phyloP scores from a whole-genome alignment of 805 yeast species.

The Candida suzukii region DNA sequence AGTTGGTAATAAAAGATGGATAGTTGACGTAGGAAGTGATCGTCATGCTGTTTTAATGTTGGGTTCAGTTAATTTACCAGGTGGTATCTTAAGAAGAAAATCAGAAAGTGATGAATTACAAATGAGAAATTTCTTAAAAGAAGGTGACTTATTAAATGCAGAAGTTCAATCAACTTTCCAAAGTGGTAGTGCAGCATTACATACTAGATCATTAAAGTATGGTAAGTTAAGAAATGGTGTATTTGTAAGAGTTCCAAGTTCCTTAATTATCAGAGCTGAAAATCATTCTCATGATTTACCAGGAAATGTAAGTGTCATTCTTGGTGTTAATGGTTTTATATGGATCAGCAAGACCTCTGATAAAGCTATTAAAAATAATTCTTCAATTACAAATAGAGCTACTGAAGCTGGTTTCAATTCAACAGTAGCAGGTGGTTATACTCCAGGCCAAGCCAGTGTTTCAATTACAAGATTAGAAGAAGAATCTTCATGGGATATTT shows the following conservation, averaged over 20 bases:
- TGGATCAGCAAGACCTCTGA: conserved; percentile 75
- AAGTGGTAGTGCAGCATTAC: conserved; percentile 90
- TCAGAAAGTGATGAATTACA: conserved; percentile 93
- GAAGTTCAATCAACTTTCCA: conserved; percentile 87
- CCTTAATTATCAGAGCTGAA: conserved; percentile 76
- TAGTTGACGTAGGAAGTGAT: conserved; percentile 92
- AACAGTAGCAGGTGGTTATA: conserved; percentile 28
- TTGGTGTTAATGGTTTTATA: conserved; percentile 92
- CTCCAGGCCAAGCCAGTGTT: conserved; percentile 52
- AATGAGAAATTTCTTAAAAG: conserved; percentile 90
- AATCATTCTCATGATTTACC: conserved; percentile 86
- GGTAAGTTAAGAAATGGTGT: conserved; percentile 93
- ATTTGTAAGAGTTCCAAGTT: conserved; percentile 73
- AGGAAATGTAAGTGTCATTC: conserved; percentile 83
- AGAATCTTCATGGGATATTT: conserved; percentile 85
- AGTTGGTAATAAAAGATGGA: conserved; percentile 93
- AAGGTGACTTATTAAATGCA: conserved; percentile 92
- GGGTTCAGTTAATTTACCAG: conserved; percentile 95
- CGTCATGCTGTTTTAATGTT: conserved; percentile 89
- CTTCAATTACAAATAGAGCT: conserved; percentile 18
- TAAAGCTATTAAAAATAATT: conserved; percentile 8
- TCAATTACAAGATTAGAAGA: conserved; percentile 85
- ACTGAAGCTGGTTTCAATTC: conserved; percentile 32
- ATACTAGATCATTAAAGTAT: conserved; percentile 90
- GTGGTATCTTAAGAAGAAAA: conserved; percentile 91